Evolutionary conservation across 257 asterid species (phyloP), one percentile per base, ranked within the genome.

Genomic region (Pogostemon cablin): DNA sequence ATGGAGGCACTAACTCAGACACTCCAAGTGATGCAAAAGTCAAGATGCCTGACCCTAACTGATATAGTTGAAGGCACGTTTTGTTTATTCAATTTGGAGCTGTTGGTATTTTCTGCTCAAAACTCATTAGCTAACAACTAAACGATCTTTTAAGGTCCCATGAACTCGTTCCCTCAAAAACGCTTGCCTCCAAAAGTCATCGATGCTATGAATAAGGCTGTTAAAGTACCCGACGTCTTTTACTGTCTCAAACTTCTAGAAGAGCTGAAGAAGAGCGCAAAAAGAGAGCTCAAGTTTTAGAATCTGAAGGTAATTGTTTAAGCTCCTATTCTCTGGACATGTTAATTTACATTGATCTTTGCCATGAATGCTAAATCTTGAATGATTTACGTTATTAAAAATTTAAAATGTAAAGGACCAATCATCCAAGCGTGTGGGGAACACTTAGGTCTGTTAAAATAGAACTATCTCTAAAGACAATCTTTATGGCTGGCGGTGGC

Each of bases 161-260:
- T 95, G 99, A 89, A 95, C 81, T 95, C 99, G 20, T 95, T 95
- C 88, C 99, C 99, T 49, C 99, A 95, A 87, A 82, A 92, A 71
- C 91, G 96, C 65, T 76, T 92, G 72, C 99, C 99, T 53, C 96
- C 97, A 40, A 92, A 77, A 81, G 98, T 98, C 53, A 80, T 88
- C 7, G 99, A 92, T 80, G 93, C 96, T 65, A 97, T 98, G 1
- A 82, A 85, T 58, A 75, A 65, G 50, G 96, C 87, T 2, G 98
- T 97, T 73, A 95, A 95, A 80, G 97, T 83, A 56, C 80, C 98
- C 2, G 99, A 92, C 58, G 98, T 95, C 57, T 87, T 83, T 86
- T 92, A 92, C 78, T 95, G 97, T 72, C 97, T 95, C 46, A 95
- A 87, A 82, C 96, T 95, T 66, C 81, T 95, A 4, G 99, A 95